A percentile compares a stretch with the other conserved stretches of the same genome.
phyloP scores from a whole-genome alignment of 257 asterid genomes.

The Euphrasia confusa region DNA sequence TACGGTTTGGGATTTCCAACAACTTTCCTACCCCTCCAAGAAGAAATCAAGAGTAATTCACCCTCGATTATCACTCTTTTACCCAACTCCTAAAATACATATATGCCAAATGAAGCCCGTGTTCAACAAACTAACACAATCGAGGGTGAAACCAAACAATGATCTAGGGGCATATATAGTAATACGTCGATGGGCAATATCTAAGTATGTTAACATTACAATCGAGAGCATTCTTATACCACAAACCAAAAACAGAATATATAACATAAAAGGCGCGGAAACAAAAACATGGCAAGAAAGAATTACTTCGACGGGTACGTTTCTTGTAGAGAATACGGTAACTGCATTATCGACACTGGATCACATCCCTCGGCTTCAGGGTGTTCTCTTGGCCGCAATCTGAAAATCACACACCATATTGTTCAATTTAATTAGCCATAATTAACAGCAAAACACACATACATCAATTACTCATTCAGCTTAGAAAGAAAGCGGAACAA shows the following conservation, averaged over 20 bases:
- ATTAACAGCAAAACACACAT: not conserved
- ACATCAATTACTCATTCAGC: not conserved
- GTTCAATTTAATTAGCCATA: not conserved
- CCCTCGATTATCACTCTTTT: not conserved
- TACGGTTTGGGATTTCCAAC: too few relatives aligned
- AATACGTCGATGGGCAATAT: too few relatives aligned
- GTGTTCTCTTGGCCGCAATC: slow-evolving; percentile 93
- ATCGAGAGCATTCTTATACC: not conserved
- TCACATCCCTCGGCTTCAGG: slow-evolving; percentile 72
- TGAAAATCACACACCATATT: slow-evolving; percentile 14
- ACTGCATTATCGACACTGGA: slow-evolving; percentile 88
- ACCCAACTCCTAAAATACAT: not conserved
- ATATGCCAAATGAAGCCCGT: too few relatives aligned
- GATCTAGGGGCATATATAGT: not conserved
- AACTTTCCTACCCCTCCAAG: too few relatives aligned
- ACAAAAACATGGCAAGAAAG: not conserved
- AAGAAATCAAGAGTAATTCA: too few relatives aligned
- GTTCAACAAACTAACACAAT: not conserved
- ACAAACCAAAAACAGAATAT: not conserved
- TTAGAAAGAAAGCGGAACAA: too few relatives aligned
- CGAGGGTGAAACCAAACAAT: not conserved
- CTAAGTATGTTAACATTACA: not conserved
- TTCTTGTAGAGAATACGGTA: slow-evolving; percentile 91
- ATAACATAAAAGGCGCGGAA: not conserved
- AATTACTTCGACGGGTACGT: slow-evolving; percentile 76